Evolutionary conservation across 2,329 filamentous ascomycete species (phyloP).

Genomic region (Chrysoporthe deuterocubensis): DNA sequence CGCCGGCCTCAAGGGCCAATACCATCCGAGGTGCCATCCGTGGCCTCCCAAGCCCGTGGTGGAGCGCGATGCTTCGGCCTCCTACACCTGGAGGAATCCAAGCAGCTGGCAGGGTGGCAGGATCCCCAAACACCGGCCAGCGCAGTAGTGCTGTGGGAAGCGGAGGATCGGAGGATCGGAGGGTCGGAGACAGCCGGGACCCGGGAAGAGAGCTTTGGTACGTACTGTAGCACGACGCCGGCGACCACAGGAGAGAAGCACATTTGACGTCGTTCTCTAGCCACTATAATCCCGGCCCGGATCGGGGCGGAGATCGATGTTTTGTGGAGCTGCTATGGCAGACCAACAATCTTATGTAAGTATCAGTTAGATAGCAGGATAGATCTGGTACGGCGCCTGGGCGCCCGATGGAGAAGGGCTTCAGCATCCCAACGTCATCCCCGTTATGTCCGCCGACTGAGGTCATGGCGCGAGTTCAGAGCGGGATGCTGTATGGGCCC

Average conservation of each 20-base stretch:
- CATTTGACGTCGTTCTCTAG: too few relatives aligned
- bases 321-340: too few relatives aligned
- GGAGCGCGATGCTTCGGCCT: neutral
- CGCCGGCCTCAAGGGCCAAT: neutral
- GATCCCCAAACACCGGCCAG: neutral
- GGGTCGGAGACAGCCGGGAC: neutral
- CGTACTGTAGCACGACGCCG: too few relatives aligned
- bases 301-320: too few relatives aligned
- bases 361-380: too few relatives aligned
- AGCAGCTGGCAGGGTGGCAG: neutral
- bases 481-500: neutral
- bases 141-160: neutral
- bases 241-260: too few relatives aligned
- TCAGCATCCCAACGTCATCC: neutral
- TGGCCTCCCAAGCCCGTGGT: neutral
- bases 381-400: neutral
- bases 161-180: neutral
- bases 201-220: neutral
- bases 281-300: too few relatives aligned
- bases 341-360: too few relatives aligned
- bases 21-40: neutral
- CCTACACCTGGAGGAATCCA: too few relatives aligned
- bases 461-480: too few relatives aligned
- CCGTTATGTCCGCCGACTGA: neutral
- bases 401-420: neutral